Base-by-base conservation (phyloP, 352 stramenopile species). In the Globisporangium iwayamae region DNA sequence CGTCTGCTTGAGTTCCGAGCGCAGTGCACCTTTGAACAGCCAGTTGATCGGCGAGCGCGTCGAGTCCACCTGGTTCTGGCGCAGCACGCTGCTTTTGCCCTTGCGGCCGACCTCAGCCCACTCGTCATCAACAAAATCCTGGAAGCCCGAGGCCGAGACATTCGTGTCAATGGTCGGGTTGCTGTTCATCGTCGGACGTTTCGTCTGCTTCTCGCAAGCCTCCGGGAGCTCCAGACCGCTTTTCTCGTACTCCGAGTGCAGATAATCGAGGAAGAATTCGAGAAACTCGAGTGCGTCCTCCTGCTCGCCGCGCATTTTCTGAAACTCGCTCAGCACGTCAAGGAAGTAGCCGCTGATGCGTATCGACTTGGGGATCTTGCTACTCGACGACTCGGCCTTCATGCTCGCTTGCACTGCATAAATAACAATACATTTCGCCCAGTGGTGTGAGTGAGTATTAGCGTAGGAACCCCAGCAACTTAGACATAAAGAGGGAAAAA, bases 221-320 rank as follows among this genome's bases (percentile, higher is more conserved):
- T 52, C 41, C 28, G 84, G 84, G 45, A 93, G 71, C 59, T 72
- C 55, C 14, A 93, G 69, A 0, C 77, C 79, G 45, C 84, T 93
- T 39, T 79, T 76, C 46, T 93, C 86, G 63, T 92, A 94, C 63
- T 94, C 86, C 0, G 76, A 86, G 66, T 94, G 86, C 39, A 94
- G 56, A 57, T 91, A 89, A 39, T 94, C 86, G 36, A 94, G 68
- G 63, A 92, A 90, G 65, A 94, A 94, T 63, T 94, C 86, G 36
- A 94, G 74, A 63, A 94, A 94, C 69, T 94, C 86, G 18, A 94
- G 76, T 22, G 86, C 86, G 28, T 94, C 86, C 70, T 94, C 82
- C 58, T 94, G 84, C 43, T 91, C 81, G 43, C 86, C 86, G 10
- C 79, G 80, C 63, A 89, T 90, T 63, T 89, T 91, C 60, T 93